These are phyloP conservation scores for Penicillium steckii DNA, from an alignment of 495 filamentous ascomycete species.

Conservation along the genomic window DNA sequence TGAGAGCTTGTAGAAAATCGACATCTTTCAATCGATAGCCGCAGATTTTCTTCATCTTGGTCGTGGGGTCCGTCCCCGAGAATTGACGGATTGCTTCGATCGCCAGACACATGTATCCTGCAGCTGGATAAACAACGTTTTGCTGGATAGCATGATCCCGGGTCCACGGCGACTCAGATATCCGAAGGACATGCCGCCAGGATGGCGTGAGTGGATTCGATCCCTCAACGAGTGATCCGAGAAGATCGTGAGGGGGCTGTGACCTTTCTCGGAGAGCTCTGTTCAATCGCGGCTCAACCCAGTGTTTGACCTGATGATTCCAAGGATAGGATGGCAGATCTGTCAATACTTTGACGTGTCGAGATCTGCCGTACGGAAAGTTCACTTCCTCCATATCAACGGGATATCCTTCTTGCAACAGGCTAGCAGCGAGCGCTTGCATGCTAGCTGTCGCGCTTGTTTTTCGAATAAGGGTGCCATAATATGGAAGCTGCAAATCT, in stretches of 20 bases:
- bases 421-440: no score
- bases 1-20: no score
- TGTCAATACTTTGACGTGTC: neutral
- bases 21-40: no score
- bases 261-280: constrained; percentile 14
- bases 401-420: constrained; percentile 32
- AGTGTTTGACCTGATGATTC: constrained; percentile 40
- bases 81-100: no score
- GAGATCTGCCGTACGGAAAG: no score
- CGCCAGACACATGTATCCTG: constrained; percentile 56
- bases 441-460: no score
- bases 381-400: neutral
- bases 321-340: constrained; percentile 49
- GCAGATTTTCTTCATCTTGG: no score
- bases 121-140: constrained; percentile 54
- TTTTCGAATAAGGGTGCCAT: no score
- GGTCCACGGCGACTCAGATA: constrained; percentile 35
- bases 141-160: constrained; percentile 33
- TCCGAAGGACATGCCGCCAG: constrained; percentile 31
- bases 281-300: constrained; percentile 44
- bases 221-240: constrained; percentile 20
- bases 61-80: no score
- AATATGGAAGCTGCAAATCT: constrained; percentile 30
- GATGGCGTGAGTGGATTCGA: constrained; percentile 7
- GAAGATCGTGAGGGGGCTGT: constrained; percentile 19